Conservation (phyloP, 352 stramenopile genomes). For the Phytophthora palmivora region DNA sequence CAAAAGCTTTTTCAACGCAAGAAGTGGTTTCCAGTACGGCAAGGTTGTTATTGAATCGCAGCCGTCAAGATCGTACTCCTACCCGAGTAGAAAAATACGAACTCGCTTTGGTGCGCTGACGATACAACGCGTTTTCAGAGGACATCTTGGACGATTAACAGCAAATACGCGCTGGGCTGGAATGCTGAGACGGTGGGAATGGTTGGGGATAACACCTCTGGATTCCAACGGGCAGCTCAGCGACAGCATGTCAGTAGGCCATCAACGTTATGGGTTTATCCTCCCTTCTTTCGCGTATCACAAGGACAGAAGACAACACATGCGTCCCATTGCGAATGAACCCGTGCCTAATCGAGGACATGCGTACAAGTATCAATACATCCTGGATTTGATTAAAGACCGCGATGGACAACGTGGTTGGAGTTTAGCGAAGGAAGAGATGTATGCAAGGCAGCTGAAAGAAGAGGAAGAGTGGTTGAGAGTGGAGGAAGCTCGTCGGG, state of each 20-base stretch:
- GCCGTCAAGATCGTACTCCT: conserved; percentile 59
- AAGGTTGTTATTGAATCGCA: conserved; percentile 51
- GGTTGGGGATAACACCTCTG: conserved; percentile 55
- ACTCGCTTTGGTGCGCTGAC: conserved; percentile 38
- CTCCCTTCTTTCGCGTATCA: conserved; percentile 64
- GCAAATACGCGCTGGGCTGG: conserved; percentile 71
- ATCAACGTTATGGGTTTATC: conserved; percentile 62
- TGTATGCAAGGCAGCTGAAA: conserved; percentile 21
- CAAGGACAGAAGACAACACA: conserved; percentile 48
- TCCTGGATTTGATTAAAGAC: conserved; percentile 75
- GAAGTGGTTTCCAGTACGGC: conserved; percentile 58
- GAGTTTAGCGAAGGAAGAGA: conserved; percentile 56
- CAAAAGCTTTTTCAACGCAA: conserved; percentile 45
- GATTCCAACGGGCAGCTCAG: conserved; percentile 39
- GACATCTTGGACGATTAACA: conserved; percentile 53
- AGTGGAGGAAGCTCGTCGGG: conserved; percentile 20
- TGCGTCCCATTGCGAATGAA: conserved; percentile 49
- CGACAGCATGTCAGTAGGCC: conserved; percentile 64
- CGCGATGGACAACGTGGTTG: conserved; percentile 65
- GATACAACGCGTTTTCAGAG: conserved; percentile 66
- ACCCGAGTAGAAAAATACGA: conserved; percentile 52
- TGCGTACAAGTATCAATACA: conserved; percentile 76
- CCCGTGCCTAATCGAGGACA: conserved; percentile 54
- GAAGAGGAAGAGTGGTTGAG: conserved; percentile 29
- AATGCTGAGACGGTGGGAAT: conserved; percentile 81